Conservation (phyloP, 768 basidiomycete genomes). For the Suillus paluster region DNA sequence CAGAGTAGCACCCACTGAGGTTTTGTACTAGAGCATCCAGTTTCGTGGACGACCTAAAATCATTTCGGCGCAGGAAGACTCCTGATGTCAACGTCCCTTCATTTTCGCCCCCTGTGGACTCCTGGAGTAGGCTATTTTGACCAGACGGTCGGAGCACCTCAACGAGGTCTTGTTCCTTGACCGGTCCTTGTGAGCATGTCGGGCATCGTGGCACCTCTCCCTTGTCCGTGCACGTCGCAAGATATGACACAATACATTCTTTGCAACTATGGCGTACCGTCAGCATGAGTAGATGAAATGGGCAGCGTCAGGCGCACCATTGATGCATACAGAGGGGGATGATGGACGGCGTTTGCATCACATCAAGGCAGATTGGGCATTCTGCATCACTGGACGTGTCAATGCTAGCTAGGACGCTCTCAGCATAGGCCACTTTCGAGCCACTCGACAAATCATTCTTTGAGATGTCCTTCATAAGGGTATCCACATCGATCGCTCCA, state of each 20-base stretch:
- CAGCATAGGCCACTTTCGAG: slow-evolving; percentile 53
- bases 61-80: slow-evolving; percentile 72
- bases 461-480: slow-evolving; percentile 59
- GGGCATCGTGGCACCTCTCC: slow-evolving; percentile 79
- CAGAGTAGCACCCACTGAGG: slow-evolving; percentile 54
- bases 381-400: slow-evolving; percentile 57
- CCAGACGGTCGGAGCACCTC: slow-evolving; percentile 55
- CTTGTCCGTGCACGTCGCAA: slow-evolving; percentile 70
- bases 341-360: slow-evolving; percentile 70
- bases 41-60: slow-evolving; percentile 92
- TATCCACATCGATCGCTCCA: slow-evolving; percentile 56
- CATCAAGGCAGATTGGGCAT: slow-evolving; percentile 84
- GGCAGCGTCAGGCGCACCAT: slow-evolving; percentile 49
- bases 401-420: slow-evolving; percentile 67
- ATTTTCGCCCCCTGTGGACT: slow-evolving; percentile 23
- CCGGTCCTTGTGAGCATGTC: slow-evolving; percentile 71
- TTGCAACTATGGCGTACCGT: slow-evolving; percentile 64
- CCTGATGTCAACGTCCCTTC: slow-evolving; percentile 36
- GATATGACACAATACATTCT: slow-evolving; percentile 81
- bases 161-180: slow-evolving; percentile 65
- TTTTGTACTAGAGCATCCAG: slow-evolving; percentile 79
- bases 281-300: slow-evolving; percentile 1
- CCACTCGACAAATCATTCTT: slow-evolving; percentile 35
- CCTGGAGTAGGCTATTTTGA: slow-evolving; percentile 8
- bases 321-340: slow-evolving; percentile 79